Conservation (phyloP, 108 stramenopile species). For the Cylindrotheca closterium region DNA sequence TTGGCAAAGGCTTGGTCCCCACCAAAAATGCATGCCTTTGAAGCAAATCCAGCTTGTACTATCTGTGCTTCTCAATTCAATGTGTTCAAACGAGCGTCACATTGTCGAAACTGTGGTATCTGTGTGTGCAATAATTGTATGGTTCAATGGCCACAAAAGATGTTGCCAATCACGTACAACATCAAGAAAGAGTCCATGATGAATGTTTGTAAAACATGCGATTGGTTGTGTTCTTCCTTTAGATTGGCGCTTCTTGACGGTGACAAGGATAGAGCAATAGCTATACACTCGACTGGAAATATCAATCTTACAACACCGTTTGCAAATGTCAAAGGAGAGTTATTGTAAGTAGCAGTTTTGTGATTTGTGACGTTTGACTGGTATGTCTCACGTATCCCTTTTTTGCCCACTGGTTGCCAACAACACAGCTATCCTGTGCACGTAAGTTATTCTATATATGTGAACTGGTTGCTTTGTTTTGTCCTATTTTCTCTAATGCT, state of each 20-base stretch:
- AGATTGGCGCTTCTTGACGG: conserved; percentile 60
- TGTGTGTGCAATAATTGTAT: conserved; percentile 49
- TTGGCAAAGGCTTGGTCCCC: conserved; percentile 48
- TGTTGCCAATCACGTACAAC: conserved; percentile 66
- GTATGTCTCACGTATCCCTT: no score
- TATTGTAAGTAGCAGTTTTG: conserved; percentile 43
- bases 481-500: no score
- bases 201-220: conserved; percentile 55
- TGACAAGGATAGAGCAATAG: conserved; percentile 49
- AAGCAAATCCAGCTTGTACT: conserved; percentile 34
- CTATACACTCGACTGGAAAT: conserved; percentile 51
- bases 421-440: conserved; percentile 45
- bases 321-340: conserved; percentile 60
- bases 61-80: conserved; percentile 49
- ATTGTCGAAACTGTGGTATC: conserved; percentile 69
- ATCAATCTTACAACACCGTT: conserved; percentile 51
- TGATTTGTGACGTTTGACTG: no score
- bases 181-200: conserved; percentile 42
- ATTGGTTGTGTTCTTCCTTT: conserved; percentile 55
- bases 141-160: conserved; percentile 51
- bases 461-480: no score
- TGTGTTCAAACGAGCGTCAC: conserved; percentile 49
- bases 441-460: conserved; percentile 28
- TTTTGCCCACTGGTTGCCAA: no score
- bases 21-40: conserved; percentile 51